phyloP scores from a whole-genome alignment of 2,329 filamentous ascomycete species.

The Neofusicoccum sp. region DNA sequence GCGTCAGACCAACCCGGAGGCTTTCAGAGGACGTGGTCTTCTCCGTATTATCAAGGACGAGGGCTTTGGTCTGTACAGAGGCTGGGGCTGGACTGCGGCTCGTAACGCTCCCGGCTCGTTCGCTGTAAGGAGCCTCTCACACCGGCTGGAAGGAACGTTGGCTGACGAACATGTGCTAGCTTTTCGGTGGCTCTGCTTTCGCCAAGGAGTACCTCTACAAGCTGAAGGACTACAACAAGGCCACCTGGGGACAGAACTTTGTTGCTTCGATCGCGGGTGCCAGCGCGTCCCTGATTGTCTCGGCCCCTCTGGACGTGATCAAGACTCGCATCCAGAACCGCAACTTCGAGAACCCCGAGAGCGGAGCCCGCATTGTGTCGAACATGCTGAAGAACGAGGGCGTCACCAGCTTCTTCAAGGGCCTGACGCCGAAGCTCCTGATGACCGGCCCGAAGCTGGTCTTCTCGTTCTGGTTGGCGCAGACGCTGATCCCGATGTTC shows the following conservation, averaged over 20 bases:
- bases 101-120: constrained; percentile 97
- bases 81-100: constrained; percentile 96
- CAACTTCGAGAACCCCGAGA: constrained; percentile 97
- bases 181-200: constrained; percentile 95
- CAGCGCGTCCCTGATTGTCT: constrained; percentile 90
- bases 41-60: constrained; percentile 89
- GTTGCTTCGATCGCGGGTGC: constrained; percentile 93
- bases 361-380: constrained; percentile 83
- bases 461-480: constrained; percentile 99
- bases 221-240: constrained; percentile 91
- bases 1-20: constrained; percentile 97
- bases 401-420: constrained; percentile 89
- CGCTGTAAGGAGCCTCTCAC: constrained; percentile 60
- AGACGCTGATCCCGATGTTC: constrained; percentile 95
- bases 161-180: constrained; percentile 51
- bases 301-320: constrained; percentile 94
- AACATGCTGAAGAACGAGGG: constrained; percentile 96
- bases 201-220: constrained; percentile 95
- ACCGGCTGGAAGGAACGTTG: background rate
- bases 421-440: constrained; percentile 90
- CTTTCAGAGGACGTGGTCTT: constrained; percentile 90
- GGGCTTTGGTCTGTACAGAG: constrained; percentile 91
- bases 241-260: constrained; percentile 94
- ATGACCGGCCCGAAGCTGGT: constrained; percentile 99
- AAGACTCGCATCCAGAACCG: constrained; percentile 98